These are phyloP conservation scores for Obba rivulosa DNA, from an alignment of 768 basidiomycete species.

Conservation along the genomic window DNA sequence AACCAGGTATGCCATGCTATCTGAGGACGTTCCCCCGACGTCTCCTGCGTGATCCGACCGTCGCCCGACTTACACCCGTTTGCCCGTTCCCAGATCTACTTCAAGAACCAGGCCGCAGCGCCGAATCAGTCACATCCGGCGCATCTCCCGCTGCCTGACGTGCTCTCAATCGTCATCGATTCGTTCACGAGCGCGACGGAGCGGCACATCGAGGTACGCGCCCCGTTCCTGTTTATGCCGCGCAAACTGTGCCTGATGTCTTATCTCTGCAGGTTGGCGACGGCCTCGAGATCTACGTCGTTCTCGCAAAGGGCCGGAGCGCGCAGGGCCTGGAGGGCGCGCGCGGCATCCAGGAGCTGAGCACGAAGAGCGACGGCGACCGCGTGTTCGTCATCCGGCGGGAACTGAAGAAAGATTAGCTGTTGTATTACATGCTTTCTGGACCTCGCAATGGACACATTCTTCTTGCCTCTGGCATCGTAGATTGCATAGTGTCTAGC, in stretches of 20 bases:
- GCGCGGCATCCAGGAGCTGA: conserved; percentile 59
- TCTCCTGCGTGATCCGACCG: conserved; percentile 29
- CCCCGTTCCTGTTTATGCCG: not conserved
- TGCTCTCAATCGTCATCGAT: conserved; percentile 87
- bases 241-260: no score
- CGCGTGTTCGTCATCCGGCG: conserved; percentile 70
- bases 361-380: conserved; percentile 57
- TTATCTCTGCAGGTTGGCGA: conserved; percentile 71
- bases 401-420: conserved; percentile 79
- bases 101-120: conserved; percentile 87
- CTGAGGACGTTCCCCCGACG: not conserved
- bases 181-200: conserved; percentile 97
- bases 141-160: conserved; percentile 76
- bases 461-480: not conserved
- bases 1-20: conserved; percentile 70
- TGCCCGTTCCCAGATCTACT: conserved; percentile 74
- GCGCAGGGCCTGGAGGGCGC: conserved; percentile 53
- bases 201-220: conserved; percentile 88
- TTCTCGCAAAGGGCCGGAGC: conserved; percentile 64
- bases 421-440: not conserved
- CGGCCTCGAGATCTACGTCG: conserved; percentile 88
- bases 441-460: conserved; percentile 11
- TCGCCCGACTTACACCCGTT: conserved; percentile 42
- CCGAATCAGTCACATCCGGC: conserved; percentile 69
- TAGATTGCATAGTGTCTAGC: not conserved